Evolutionary conservation across 768 basidiomycete genomes (phyloP), one percentile per base, ranked within the genome.

Genomic region (Atractiella rhizophila): DNA sequence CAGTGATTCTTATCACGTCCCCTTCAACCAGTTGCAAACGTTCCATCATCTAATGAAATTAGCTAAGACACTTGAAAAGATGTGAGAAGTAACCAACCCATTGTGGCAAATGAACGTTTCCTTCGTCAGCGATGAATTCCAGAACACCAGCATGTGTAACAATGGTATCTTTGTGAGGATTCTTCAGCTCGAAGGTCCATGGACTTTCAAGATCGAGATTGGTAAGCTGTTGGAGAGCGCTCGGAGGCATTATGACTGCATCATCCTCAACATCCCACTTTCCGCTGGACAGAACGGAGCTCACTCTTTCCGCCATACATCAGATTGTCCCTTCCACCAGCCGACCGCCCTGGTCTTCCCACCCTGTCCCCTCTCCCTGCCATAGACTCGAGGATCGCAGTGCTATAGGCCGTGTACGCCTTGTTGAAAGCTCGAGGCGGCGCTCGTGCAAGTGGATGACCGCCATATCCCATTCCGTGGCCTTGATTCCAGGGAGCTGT

Each of bases 51-150:
- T 66, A 43, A 12, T 10, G 4, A 20, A 40, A 19, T n/a, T 16
- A 11, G 19, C 28, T 15, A 33, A 28, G 6, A 7, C 18, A 8
- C 35, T 5, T 24, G 20, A 10, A 15, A 23, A 5, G n/a, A 10
- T 28, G 5, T 21, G 1, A 16, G 18, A 3, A 27, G 36, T 4
- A 25, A 51, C 62, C 46, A 42, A 66, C 65, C 91, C 91, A 99
- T 51, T 83, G 77, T 0, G 91, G 91, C 13, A 99, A 65, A 63
- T 96, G 77, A 3, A 86, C 86, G 12, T 77, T 67, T 11, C 91
- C 91, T 59, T 96, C 88, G 42, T 91, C 76, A 2, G 91, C 88
- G 49, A 94, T 94, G 60, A 99, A 99, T 56, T 99, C 91, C 23
- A 99, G 69, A 21, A 99, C 91, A 64, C 91, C 91, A 1, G 79